phyloP scores from a whole-genome alignment of 352 stramenopile species.

The Plasmopara muralis region DNA sequence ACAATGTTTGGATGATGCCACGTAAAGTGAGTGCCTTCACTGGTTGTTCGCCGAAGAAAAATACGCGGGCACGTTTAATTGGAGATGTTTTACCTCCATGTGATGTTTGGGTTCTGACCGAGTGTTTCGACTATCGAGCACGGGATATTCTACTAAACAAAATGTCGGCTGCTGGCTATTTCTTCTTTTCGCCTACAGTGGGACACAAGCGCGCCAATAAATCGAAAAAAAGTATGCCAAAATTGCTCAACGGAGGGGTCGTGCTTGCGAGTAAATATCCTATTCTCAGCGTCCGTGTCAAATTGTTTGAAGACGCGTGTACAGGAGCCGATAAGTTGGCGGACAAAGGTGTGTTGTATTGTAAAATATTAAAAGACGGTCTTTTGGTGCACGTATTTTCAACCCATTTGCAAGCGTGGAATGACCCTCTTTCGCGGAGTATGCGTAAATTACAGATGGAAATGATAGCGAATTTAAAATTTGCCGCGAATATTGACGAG shows the following conservation, averaged over 20 bases:
- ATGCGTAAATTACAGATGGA: constrained; percentile 66
- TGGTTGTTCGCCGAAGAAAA: constrained; percentile 63
- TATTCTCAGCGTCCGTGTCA: constrained; percentile 64
- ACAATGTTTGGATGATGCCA: constrained; percentile 84
- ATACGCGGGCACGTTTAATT: constrained; percentile 66
- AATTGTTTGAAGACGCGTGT: constrained; percentile 61
- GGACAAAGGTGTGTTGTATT: constrained; percentile 76
- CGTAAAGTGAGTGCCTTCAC: constrained; percentile 71
- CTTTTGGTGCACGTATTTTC: constrained; percentile 68
- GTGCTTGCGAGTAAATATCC: constrained; percentile 65
- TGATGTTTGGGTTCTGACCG: constrained; percentile 71
- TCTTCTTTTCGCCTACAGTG: constrained; percentile 65
- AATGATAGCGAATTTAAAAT: constrained; percentile 52
- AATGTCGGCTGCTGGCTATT: constrained; percentile 54
- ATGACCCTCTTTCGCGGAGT: constrained; percentile 43
- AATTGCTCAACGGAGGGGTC: constrained; percentile 67
- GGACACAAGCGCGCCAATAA: constrained; percentile 60
- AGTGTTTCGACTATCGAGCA: constrained; percentile 74
- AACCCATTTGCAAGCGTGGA: constrained; percentile 74
- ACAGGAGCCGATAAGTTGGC: constrained; percentile 57
- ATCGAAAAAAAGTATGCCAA: constrained; percentile 44
- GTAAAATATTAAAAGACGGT: constrained; percentile 72
- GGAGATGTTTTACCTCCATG: constrained; percentile 55
- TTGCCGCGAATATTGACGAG: constrained; percentile 47
- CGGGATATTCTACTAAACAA: constrained; percentile 57